Conservation (phyloP, 345 rosid species). For the Diplotaxis tenuifolia region DNA sequence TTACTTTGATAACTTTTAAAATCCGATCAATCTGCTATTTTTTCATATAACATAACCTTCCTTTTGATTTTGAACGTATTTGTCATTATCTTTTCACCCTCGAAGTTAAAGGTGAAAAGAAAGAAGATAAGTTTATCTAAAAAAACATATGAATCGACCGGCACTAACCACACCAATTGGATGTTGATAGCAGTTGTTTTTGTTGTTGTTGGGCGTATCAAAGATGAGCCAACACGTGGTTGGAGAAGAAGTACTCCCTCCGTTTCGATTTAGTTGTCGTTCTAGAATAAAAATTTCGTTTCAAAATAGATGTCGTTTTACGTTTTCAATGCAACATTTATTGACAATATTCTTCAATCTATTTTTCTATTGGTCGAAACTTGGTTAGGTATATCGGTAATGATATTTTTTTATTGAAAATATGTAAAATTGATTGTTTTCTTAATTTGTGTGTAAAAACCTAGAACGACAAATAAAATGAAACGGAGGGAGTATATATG, state of each 20-base stretch:
- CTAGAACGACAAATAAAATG: too few species aligned
- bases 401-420: too few species aligned
- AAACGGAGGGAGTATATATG: too few species aligned
- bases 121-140: background rate
- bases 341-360: too few species aligned
- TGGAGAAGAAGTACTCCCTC: conserved; percentile 21
- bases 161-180: background rate
- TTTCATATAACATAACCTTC: background rate
- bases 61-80: background rate
- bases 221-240: conserved; percentile 24
- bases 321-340: too few species aligned
- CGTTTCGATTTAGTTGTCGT: too few species aligned
- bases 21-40: background rate
- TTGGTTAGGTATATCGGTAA: too few species aligned
- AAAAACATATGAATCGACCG: background rate
- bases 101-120: background rate
- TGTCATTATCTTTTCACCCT: background rate
- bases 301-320: too few species aligned
- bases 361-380: too few species aligned
- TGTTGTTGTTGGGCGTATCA: background rate
- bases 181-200: background rate
- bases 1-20: background rate
- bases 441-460: too few species aligned
- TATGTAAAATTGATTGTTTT: too few species aligned
- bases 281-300: too few species aligned